These are phyloP conservation scores for Aegilops longissima DNA, from an alignment of 176 grass and related monocot species.

Conservation along the genomic window DNA sequence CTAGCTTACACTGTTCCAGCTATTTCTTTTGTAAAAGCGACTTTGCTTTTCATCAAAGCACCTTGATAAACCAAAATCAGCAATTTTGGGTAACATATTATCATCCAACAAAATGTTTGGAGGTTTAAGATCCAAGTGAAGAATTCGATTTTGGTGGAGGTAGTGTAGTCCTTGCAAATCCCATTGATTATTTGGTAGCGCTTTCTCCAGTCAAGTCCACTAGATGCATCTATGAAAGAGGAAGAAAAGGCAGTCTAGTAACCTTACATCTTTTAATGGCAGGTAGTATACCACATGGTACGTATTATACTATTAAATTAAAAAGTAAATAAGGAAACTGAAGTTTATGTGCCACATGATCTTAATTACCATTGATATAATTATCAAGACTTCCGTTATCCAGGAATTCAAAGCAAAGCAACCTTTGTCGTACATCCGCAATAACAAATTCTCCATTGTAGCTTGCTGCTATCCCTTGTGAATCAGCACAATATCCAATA, in stretches of 20 bases:
- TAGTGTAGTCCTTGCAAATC: not conserved
- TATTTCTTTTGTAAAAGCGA: too few relatives aligned
- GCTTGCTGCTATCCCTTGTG: not conserved
- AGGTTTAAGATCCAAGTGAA: constrained; percentile 4
- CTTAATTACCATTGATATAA: not conserved
- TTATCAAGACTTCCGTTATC: not conserved
- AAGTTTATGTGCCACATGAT: not conserved
- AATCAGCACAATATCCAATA: not conserved
- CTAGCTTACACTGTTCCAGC: too few relatives aligned
- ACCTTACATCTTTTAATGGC: not conserved
- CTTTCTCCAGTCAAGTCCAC: not conserved
- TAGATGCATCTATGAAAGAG: not conserved
- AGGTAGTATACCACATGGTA: not conserved
- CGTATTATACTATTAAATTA: too few relatives aligned
- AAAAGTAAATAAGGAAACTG: not conserved
- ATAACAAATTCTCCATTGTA: not conserved
- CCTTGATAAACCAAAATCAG: not conserved
- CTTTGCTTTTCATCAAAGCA: not conserved
- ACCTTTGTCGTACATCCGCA: not conserved
- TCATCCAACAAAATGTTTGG: not conserved
- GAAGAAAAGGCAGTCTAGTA: too few relatives aligned
- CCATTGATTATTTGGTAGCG: not conserved
- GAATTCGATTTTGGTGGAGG: not conserved
- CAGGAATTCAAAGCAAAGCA: not conserved
- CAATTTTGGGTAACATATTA: not conserved